A percentile compares a stretch with the other conserved stretches of the same genome.
phyloP scores from a whole-genome alignment of 1,139 yeast genomes.

The Candida labiduridarum region DNA sequence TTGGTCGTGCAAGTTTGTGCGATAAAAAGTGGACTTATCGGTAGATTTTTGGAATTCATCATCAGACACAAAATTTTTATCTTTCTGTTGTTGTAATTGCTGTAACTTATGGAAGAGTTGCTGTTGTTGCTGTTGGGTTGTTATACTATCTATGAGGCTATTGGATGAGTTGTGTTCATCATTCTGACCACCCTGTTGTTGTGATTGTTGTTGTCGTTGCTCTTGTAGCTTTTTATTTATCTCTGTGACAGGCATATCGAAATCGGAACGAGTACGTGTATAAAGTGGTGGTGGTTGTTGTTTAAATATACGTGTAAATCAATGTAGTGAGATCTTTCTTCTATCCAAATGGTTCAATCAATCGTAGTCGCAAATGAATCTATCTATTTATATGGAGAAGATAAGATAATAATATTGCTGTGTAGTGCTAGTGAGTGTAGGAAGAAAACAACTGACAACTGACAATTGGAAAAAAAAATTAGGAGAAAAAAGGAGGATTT shows the following conservation, averaged over 20 bases:
- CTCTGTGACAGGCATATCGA: constrained; percentile 16
- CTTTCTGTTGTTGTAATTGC: constrained; percentile 12
- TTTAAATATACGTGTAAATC: background rate
- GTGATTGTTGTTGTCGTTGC: constrained; percentile 7
- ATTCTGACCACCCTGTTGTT: constrained; percentile 7
- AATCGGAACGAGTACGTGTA: background rate
- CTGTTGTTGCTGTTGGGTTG: constrained; percentile 11
- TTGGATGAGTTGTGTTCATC: constrained; percentile 6
- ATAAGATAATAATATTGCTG: background rate
- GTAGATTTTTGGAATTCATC: constrained; percentile 7
- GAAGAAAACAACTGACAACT: no score
- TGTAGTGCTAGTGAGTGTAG: no score
- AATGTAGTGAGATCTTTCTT: background rate
- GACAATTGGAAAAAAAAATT: no score
- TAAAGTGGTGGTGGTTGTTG: background rate
- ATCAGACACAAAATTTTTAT: constrained; percentile 6
- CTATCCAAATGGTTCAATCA: background rate
- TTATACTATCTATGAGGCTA: constrained; percentile 5
- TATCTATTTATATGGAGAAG: no score
- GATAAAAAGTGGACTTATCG: constrained; percentile 14
- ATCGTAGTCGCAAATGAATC: no score
- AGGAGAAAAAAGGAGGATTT: no score
- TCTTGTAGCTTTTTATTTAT: constrained; percentile 5
- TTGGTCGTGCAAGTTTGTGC: constrained; percentile 3
- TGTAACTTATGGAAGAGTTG: constrained; percentile 12